Conservation (phyloP, 768 basidiomycete genomes). For the Mycena vulgaris region DNA sequence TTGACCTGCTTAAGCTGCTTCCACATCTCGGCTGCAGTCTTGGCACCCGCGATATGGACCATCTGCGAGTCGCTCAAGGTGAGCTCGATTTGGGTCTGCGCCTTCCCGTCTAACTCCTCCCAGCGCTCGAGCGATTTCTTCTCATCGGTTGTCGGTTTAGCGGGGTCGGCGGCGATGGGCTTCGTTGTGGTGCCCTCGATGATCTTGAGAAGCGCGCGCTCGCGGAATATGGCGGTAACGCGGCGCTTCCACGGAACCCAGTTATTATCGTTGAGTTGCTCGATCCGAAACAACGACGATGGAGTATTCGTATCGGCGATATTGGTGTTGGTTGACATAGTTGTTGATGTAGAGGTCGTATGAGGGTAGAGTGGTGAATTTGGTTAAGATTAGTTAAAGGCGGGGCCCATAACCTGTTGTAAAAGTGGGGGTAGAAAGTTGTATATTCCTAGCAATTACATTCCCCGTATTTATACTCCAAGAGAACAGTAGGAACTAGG, state of each 20-base stretch:
- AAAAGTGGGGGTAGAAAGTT: constrained; percentile 3
- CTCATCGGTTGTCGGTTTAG: background rate
- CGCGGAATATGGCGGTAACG: constrained; percentile 18
- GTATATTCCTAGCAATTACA: background rate
- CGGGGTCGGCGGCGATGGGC: background rate
- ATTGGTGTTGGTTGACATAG: background rate
- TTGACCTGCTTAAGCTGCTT: constrained; percentile 24
- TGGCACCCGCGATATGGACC: constrained; percentile 25
- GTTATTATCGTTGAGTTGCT: constrained; percentile 16
- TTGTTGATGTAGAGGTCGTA: background rate
- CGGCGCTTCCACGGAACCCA: constrained; percentile 26
- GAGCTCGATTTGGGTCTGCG: constrained; percentile 21
- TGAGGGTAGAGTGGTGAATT: background rate
- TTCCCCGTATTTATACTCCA: background rate
- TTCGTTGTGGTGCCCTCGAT: background rate
- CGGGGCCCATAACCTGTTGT: background rate
- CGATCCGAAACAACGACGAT: constrained; percentile 29
- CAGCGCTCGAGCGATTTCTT: background rate
- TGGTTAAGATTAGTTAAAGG: background rate
- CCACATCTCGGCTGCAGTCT: constrained; percentile 29
- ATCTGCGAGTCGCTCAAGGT: constrained; percentile 27
- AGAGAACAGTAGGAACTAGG: background rate
- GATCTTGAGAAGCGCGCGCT: background rate
- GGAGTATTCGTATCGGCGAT: background rate
- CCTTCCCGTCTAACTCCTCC: constrained; percentile 17